These are phyloP conservation scores for Silene latifolia DNA, from an alignment of 148 eudicot species.

Conservation along the genomic window DNA sequence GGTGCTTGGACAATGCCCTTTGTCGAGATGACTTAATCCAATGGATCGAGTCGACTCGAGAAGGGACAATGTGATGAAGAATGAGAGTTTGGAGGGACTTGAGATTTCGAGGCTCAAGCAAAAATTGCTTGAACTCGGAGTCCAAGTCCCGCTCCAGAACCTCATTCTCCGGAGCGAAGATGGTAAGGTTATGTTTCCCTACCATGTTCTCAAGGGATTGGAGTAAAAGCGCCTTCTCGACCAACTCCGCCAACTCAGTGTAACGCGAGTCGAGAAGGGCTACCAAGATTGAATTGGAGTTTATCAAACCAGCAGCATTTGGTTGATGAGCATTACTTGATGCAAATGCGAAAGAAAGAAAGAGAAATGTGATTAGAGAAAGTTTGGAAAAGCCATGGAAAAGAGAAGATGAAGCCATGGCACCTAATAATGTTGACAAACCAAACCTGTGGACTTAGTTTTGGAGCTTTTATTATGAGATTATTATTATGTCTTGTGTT, in stretches of 20 bases:
- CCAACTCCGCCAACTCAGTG: slow-evolving; percentile 78
- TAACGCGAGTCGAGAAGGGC: slow-evolving; percentile 90
- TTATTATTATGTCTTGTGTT: slow-evolving; percentile 1
- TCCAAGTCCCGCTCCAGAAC: slow-evolving; percentile 64
- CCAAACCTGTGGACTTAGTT: not conserved
- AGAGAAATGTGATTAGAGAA: slow-evolving; percentile 4
- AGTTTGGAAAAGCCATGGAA: slow-evolving; percentile 4
- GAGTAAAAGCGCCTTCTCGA: slow-evolving; percentile 72
- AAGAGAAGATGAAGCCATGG: slow-evolving; percentile 40
- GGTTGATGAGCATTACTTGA: not conserved
- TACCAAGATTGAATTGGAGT: slow-evolving; percentile 81
- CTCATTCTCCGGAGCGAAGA: slow-evolving; percentile 75
- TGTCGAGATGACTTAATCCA: slow-evolving; percentile 16
- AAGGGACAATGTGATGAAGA: slow-evolving; percentile 66
- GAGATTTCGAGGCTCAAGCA: slow-evolving; percentile 77
- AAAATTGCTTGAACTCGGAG: slow-evolving; percentile 79
- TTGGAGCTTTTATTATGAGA: not conserved
- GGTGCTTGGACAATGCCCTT: slow-evolving; percentile 37
- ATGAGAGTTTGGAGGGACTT: slow-evolving; percentile 64
- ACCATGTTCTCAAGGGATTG: slow-evolving; percentile 60
- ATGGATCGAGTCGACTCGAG: slow-evolving; percentile 34
- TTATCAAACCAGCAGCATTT: slow-evolving; percentile 30
- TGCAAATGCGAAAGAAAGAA: slow-evolving; percentile 5
- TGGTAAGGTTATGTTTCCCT: slow-evolving; percentile 51
- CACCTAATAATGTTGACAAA: slow-evolving; percentile 3